Base-by-base conservation (phyloP, 495 filamentous ascomycete species). In the Aspergillus nidulans region DNA sequence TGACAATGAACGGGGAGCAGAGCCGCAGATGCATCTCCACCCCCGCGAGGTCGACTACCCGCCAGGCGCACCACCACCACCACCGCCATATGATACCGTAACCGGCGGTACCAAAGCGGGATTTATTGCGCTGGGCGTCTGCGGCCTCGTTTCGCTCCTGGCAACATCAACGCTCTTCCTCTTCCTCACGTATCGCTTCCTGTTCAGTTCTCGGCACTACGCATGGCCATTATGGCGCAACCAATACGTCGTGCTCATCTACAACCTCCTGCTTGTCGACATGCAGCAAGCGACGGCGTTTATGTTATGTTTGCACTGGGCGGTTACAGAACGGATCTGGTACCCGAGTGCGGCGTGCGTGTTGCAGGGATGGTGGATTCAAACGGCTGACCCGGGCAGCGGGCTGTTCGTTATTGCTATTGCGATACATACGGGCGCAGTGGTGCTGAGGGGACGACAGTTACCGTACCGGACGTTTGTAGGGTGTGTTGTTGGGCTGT, bases 181-280 rank as follows among this genome's bases (percentile, higher is more conserved):
- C 45, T 85, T 79, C 63, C 69, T 85, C 60, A 81, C 77, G 8
- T 80, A 77, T 62, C 79, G 80, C 52, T 71, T 86, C 49, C 62
- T 85, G 18, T 71, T 70, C 53, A 85, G 82, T 82, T 69, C 68
- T n/a, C 65, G 65, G 1, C 68, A 72, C 49, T 79, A 78, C 68
- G 70, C 69, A 46, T 53, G 53, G 6, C 65, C 66, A 15, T 62
- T 75, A 6, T 59, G 62, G 10, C 52, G 68, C 26, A 90, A 90
- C 64, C 87, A 92, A 69, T 89, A 86, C 58, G 78, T 90, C 18
- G 64, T 90, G 36, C 76, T 92, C 28, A 83, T 90, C 57, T 85
- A 83, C 64, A 89, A 89, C 66, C 79, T 90, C 4, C 72, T 90
- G 9, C 63, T 90, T n/a, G 85, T 86, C 53, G 87, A 91, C 62